Evolutionary conservation across 208 protist genomes (phyloP), one percentile per base, ranked within the genome.

Genomic region (Crithidia bombi): DNA sequence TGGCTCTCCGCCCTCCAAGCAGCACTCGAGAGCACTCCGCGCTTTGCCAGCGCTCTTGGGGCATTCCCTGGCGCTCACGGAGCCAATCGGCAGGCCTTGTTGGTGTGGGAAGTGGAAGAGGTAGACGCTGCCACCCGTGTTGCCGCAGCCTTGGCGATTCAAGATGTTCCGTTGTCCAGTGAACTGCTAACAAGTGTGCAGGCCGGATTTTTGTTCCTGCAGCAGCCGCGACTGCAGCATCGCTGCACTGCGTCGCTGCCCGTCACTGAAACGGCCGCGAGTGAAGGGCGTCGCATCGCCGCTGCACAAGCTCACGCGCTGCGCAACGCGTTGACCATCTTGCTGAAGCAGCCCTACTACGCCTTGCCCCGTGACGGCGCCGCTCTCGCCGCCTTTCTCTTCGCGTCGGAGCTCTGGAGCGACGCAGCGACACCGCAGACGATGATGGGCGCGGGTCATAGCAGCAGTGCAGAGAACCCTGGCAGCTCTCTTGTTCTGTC

Each of bases 51-150:
- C 5, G 85, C 87, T 15, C 35, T 93, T 9, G 79, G 85, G 38
- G 77, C 59, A 1, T 93, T 93, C 61, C 62, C 71, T 7, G 59
- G 49, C 15, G 57, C 39, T 1, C 33, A 54, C 35, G 30, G 32
- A 6, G 54, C 62, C 33, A 26, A 69, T 43, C 69, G 62, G 5
- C 32, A 36, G 49, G 49, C 62, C 25, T 63, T 79, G 5, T 82
- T 83, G 41, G 44, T 79, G 21, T 93, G 87, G 87, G 85, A 90
- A 44, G 49, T 90, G 19, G 69, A 78, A 55, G 87, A 93, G 46
- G 79, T 82, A 59, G 73, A 87, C 12, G 52, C 79, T 35, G 84
- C 78, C 58, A 84, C 77, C 4, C 68, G 73, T 0, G 67, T 93
- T 14, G 68, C 78, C 6, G 75, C 75, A 1, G 54, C 77, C 3